These are phyloP conservation scores for Aotearoamyces nothofagi DNA, from an alignment of 2,329 filamentous ascomycete species.

Conservation along the genomic window DNA sequence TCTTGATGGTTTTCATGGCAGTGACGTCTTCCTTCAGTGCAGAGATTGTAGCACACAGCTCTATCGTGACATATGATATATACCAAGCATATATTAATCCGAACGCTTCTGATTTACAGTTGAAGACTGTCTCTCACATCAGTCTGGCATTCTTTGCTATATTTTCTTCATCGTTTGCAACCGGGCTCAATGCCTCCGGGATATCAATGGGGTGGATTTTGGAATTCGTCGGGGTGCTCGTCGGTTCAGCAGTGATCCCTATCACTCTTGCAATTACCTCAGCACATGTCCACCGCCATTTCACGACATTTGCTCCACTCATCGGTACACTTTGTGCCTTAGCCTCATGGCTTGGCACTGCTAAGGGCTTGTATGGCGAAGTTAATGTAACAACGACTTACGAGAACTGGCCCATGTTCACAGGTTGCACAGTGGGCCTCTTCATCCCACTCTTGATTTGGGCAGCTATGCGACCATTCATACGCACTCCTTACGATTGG, in stretches of 20 bases:
- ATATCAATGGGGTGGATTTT: constrained; percentile 33
- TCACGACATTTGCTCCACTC: not conserved
- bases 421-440: not conserved
- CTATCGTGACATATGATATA: constrained; percentile 74
- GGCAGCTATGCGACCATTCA: constrained; percentile 12
- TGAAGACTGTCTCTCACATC: constrained; percentile 33
- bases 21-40: constrained; percentile 31
- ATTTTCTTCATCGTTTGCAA: constrained; percentile 33
- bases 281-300: not conserved
- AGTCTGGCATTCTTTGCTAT: constrained; percentile 34
- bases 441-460: too few relatives aligned
- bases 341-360: not conserved
- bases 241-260: constrained; percentile 19
- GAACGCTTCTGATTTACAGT: constrained; percentile 34
- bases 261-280: constrained; percentile 26
- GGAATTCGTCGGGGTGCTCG: not conserved
- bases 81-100: constrained; percentile 76
- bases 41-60: constrained; percentile 37
- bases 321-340: not conserved
- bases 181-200: constrained; percentile 33
- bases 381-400: not conserved
- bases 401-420: not conserved
- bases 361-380: not conserved
- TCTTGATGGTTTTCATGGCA: constrained; percentile 35
- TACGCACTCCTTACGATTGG: constrained; percentile 13